A percentile compares a stretch with the other conserved stretches of the same genome.
Conservation (phyloP, 345 rosid genomes). For the Abelmoschus esculentus region DNA sequence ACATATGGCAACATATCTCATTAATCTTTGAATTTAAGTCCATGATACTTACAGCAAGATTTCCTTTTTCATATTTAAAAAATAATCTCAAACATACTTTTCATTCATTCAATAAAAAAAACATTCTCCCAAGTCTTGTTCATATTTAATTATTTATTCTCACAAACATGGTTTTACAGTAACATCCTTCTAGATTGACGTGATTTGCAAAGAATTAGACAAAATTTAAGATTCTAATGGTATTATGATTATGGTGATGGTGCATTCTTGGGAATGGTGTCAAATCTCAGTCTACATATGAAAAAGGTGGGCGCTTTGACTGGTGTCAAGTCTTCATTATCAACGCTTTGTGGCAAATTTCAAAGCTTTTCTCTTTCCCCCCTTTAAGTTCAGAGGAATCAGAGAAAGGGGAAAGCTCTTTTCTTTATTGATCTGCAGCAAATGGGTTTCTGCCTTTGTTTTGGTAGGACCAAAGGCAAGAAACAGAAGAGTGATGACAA, state of each 20-base stretch:
- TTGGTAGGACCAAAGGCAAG: slow-evolving; percentile 24
- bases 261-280: slow-evolving; percentile 3
- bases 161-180: too few relatives aligned
- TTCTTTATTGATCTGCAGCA: neutral
- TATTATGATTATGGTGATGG: neutral
- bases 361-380: neutral
- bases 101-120: neutral
- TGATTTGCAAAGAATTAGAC: neutral
- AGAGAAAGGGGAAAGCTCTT: neutral
- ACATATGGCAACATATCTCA: neutral
- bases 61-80: neutral
- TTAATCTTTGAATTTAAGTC: neutral
- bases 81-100: neutral
- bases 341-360: neutral
- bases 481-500: slow-evolving; percentile 8
- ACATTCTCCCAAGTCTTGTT: too few relatives aligned
- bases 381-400: neutral
- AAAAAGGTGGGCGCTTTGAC: neutral
- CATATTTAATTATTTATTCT: too few relatives aligned
- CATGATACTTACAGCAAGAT: neutral
- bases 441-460: slow-evolving; percentile 48
- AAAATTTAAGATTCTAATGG: neutral
- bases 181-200: neutral
- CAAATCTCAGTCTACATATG: neutral
- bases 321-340: neutral